These are phyloP conservation scores for Picochlorum sp. DNA, from an alignment of 139 green algal species.

Conservation along the genomic window DNA sequence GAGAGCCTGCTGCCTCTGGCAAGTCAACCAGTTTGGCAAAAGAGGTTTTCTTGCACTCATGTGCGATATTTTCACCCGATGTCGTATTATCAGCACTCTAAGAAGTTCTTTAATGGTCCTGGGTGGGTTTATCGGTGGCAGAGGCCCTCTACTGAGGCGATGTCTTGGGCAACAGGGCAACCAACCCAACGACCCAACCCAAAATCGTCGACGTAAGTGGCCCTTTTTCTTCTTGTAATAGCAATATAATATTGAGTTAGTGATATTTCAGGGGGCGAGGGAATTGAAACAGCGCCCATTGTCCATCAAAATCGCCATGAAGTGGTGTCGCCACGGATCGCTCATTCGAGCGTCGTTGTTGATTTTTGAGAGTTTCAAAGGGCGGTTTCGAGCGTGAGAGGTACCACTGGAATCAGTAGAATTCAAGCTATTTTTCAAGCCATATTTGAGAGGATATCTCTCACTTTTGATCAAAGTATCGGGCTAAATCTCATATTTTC, in stretches of 20 bases:
- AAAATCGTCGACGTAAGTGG: not conserved
- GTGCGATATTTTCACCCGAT: not conserved
- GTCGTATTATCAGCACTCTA: not conserved
- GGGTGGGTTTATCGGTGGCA: not conserved
- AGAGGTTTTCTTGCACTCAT: not conserved
- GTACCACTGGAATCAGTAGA: not conserved
- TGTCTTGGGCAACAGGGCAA: not conserved
- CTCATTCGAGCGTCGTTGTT: not conserved
- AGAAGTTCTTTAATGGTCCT: not conserved
- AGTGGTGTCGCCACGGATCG: not conserved
- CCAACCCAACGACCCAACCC: constrained; percentile 1
- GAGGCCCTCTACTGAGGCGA: not conserved
- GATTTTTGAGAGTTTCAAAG: not conserved
- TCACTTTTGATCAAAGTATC: constrained; percentile 4
- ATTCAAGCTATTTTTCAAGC: constrained; percentile 1
- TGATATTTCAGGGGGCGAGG: not conserved
- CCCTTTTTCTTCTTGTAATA: constrained; percentile 2
- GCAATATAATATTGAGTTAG: not conserved
- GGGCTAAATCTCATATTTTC: too few species aligned
- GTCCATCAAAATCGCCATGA: not conserved
- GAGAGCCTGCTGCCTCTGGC: too few species aligned
- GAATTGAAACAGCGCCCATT: not conserved
- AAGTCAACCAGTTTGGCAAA: too few species aligned
- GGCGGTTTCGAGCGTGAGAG: not conserved
- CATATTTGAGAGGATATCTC: not conserved